A percentile compares a stretch with the other conserved stretches of the same genome.
phyloP scores from a whole-genome alignment of 306 rosid species.

The Lathyrus tuberosus region DNA sequence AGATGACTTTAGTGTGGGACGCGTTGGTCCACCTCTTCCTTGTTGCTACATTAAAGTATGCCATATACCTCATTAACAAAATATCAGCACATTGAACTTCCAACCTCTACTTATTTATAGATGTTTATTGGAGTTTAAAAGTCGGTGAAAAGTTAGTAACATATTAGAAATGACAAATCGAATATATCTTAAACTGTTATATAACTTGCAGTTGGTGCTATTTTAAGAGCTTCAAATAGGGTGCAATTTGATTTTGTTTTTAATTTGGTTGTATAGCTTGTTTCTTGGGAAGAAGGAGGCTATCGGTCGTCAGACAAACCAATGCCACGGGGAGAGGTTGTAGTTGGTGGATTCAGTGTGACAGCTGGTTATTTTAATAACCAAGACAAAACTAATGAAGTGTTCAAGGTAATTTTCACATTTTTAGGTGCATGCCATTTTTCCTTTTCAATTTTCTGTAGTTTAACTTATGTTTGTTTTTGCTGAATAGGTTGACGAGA shows the following conservation, averaged over 20 bases:
- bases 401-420: conserved; percentile 65
- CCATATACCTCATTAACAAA: background rate
- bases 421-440: background rate
- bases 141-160: conserved; percentile 12
- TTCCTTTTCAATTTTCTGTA: conserved; percentile 18
- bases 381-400: conserved; percentile 79
- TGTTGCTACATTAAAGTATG: conserved; percentile 78
- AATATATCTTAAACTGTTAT: conserved; percentile 16
- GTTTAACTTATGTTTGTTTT: conserved; percentile 14
- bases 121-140: background rate
- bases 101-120: conserved; percentile 15
- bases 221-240: conserved; percentile 4
- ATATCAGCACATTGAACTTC: conserved; percentile 1
- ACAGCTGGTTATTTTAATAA: conserved; percentile 92
- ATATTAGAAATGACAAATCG: conserved; percentile 17
- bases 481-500: conserved; percentile 70
- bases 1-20: conserved; percentile 87
- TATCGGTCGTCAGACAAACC: conserved; percentile 82
- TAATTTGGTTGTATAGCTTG: conserved; percentile 63
- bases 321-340: conserved; percentile 93
- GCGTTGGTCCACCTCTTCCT: conserved; percentile 96
- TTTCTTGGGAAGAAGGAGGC: conserved; percentile 96
- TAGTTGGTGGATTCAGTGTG: conserved; percentile 74
- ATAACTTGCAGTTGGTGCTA: conserved; percentile 12
- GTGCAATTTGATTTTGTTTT: conserved; percentile 32